Percentiles rank a stretch among this genome's conserved stretches.
Evolutionary conservation across 2,329 filamentous ascomycete genomes (phyloP).

Genomic region (Beauveria asiatica): DNA sequence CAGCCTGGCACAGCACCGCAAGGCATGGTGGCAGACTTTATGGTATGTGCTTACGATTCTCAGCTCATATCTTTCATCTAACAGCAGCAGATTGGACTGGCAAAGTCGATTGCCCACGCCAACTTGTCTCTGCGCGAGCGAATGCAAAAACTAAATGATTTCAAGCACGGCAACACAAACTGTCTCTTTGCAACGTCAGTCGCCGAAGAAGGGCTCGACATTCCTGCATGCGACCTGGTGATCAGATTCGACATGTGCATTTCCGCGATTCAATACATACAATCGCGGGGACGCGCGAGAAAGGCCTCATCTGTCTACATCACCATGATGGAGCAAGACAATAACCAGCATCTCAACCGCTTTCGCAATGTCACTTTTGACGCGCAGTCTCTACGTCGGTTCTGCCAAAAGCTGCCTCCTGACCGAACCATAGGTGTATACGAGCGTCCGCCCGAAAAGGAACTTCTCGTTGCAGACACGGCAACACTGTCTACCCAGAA

Average conservation of each 20-base stretch:
- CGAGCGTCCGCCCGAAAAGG: conserved; percentile 30
- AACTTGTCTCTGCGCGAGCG: conserved; percentile 66
- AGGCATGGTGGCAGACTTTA: conserved; percentile 50
- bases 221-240: conserved; percentile 58
- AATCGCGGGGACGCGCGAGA: conserved; percentile 81
- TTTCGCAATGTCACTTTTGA: conserved; percentile 52
- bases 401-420: conserved; percentile 66
- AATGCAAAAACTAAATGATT: conserved; percentile 60
- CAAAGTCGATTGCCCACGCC: conserved; percentile 33
- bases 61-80: neutral
- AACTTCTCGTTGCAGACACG: conserved; percentile 54
- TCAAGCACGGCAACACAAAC: conserved; percentile 50
- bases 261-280: conserved; percentile 90
- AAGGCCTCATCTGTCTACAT: conserved; percentile 70
- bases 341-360: conserved; percentile 49
- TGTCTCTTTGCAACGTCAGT: conserved; percentile 60
- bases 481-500: conserved; percentile 73
- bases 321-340: conserved; percentile 71
- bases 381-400: conserved; percentile 58
- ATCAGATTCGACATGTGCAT: conserved; percentile 78
- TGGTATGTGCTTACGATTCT: conserved; percentile 40
- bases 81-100: conserved; percentile 22
- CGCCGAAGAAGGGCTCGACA: conserved; percentile 59
- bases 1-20: conserved; percentile 45
- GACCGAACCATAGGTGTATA: conserved; percentile 48